phyloP scores from a whole-genome alignment of 306 rosid species.

The Astragalus membranaceus region DNA sequence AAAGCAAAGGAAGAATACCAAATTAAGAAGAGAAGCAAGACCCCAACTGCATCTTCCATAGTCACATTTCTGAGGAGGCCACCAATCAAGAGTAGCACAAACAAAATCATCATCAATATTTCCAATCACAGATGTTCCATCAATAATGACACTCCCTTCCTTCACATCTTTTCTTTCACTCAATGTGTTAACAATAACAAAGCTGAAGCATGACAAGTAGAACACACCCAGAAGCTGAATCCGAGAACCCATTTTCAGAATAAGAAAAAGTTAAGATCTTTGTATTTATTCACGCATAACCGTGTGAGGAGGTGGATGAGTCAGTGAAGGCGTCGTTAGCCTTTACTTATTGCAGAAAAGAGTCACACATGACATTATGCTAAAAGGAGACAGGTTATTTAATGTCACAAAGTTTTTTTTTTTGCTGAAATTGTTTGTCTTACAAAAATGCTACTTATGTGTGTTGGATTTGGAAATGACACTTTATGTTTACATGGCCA shows the following conservation, averaged over 20 bases:
- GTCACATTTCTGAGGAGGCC: conserved; percentile 99
- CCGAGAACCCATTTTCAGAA: conserved; percentile 50
- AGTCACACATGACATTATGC: conserved; percentile 5
- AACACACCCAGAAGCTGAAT: conserved; percentile 40
- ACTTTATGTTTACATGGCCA: neutral
- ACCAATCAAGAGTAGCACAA: conserved; percentile 96
- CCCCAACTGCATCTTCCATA: conserved; percentile 96
- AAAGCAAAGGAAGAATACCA: conserved; percentile 38
- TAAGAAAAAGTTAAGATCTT: conserved; percentile 27
- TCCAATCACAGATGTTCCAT: conserved; percentile 56
- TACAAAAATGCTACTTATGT: neutral
- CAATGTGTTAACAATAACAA: conserved; percentile 17
- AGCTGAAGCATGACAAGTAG: conserved; percentile 29
- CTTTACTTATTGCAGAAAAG: neutral
- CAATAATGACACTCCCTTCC: conserved; percentile 44
- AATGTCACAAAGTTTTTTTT: neutral
- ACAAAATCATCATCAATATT: conserved; percentile 76
- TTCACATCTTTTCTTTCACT: conserved; percentile 18
- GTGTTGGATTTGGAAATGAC: neutral
- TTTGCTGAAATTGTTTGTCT: neutral
- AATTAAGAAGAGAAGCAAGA: conserved; percentile 77
- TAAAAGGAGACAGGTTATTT: neutral
- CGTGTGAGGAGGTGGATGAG: neutral
- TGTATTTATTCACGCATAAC: neutral
- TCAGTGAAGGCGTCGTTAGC: neutral